Conservation (phyloP, 1,139 yeast species). For the Saccharomyces hybrid region DNA sequence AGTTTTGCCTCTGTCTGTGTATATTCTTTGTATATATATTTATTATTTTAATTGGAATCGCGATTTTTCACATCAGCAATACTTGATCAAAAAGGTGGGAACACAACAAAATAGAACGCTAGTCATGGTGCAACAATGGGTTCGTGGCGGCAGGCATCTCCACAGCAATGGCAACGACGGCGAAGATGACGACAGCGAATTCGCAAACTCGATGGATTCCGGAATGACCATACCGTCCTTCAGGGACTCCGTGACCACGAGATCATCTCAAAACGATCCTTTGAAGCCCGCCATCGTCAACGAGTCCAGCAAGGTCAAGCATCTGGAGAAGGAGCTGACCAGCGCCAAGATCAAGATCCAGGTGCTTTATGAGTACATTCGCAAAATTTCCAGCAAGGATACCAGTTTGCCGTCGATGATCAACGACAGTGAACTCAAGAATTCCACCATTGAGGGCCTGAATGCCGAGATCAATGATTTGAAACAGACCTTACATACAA, state of each 20-base stretch:
- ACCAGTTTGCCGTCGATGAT: background rate
- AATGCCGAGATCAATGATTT: conserved; percentile 5
- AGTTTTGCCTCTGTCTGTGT: background rate
- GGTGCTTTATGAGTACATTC: background rate
- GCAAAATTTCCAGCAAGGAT: background rate
- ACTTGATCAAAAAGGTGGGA: background rate
- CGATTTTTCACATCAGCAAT: background rate
- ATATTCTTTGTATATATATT: background rate
- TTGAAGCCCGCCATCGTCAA: background rate
- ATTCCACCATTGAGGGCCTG: background rate
- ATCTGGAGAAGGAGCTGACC: conserved; percentile 19
- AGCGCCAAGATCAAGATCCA: conserved; percentile 4
- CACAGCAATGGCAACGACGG: background rate
- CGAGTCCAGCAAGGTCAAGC: conserved; percentile 8
- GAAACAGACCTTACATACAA: conserved; percentile 23
- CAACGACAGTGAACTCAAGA: background rate
- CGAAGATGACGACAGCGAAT: background rate
- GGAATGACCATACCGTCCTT: background rate
- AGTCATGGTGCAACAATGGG: background rate
- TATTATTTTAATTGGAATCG: background rate
- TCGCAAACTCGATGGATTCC: conserved; percentile 1
- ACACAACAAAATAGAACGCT: background rate
- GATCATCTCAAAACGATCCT: background rate
- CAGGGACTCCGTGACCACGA: background rate
- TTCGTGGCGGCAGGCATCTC: background rate